Percentiles rank a stretch among this genome's conserved stretches.
Evolutionary conservation across 805 yeast species (phyloP).

Genomic region (Myxozyma monticola): DNA sequence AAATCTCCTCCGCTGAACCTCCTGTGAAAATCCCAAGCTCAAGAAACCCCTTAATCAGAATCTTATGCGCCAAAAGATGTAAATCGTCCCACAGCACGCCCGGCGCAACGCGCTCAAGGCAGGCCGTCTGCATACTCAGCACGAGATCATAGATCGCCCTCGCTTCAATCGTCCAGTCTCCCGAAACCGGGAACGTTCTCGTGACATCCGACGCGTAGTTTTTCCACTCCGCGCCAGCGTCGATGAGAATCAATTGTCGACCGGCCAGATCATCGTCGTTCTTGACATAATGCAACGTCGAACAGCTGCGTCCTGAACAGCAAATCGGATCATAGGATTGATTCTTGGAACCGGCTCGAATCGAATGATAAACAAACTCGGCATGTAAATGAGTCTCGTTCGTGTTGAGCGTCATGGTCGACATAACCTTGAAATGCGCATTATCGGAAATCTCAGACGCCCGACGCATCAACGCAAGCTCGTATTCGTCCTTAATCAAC

Average conservation of each 20-base stretch:
- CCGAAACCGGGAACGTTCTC: slow-evolving; percentile 88
- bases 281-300: slow-evolving; percentile 84
- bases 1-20: slow-evolving; percentile 57
- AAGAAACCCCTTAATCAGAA: slow-evolving; percentile 69
- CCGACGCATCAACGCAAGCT: slow-evolving; percentile 69
- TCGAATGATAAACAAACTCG: slow-evolving; percentile 88
- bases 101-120: slow-evolving; percentile 73
- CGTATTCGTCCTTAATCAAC: slow-evolving; percentile 79
- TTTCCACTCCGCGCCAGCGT: slow-evolving; percentile 97
- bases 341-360: slow-evolving; percentile 88
- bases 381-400: slow-evolving; percentile 94
- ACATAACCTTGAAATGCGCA: slow-evolving; percentile 89
- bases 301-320: slow-evolving; percentile 88
- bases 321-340: slow-evolving; percentile 95
- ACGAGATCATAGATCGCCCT: slow-evolving; percentile 79
- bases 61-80: slow-evolving; percentile 75
- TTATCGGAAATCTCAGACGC: slow-evolving; percentile 86
- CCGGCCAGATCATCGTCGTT: slow-evolving; percentile 62
- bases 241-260: slow-evolving; percentile 72
- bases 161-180: slow-evolving; percentile 87
- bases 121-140: slow-evolving; percentile 72
- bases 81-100: slow-evolving; percentile 84
- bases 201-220: slow-evolving; percentile 93
- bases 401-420: slow-evolving; percentile 79
- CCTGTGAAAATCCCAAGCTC: slow-evolving; percentile 68